Conservation (phyloP, 1,284 basidiomycete genomes). For the Xanthoconium separans region DNA sequence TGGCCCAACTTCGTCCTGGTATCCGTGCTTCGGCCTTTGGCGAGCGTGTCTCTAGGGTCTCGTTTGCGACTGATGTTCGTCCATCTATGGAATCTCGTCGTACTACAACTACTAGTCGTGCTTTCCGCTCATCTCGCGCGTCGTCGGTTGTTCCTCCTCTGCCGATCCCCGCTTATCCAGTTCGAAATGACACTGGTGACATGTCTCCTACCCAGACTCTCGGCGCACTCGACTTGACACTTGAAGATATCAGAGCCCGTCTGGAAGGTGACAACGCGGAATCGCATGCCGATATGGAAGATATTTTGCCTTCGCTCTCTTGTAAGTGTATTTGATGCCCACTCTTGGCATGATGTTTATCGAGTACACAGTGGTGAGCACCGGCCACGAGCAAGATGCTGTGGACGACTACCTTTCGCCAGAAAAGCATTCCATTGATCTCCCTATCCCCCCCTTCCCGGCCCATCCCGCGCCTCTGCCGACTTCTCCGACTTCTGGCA, state of each 20-base stretch:
- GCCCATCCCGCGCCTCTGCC: constrained; percentile 33
- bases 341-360: constrained; percentile 6
- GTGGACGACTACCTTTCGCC: constrained; percentile 46
- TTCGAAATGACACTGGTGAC: constrained; percentile 38
- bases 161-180: constrained; percentile 33
- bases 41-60: constrained; percentile 59
- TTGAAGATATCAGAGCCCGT: constrained; percentile 59
- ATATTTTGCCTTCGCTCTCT: constrained; percentile 61
- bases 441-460: constrained; percentile 35
- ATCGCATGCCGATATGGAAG: constrained; percentile 42
- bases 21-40: constrained; percentile 43
- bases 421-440: constrained; percentile 24
- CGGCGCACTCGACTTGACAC: constrained; percentile 64
- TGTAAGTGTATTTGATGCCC: constrained; percentile 40
- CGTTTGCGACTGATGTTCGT: constrained; percentile 69
- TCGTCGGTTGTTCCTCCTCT: constrained; percentile 53
- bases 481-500: constrained; percentile 39
- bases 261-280: constrained; percentile 29
- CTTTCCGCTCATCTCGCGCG: constrained; percentile 46
- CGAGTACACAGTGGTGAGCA: constrained; percentile 59
- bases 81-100: constrained; percentile 59
- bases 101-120: constrained; percentile 48
- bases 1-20: constrained; percentile 53
- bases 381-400: constrained; percentile 34
- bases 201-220: constrained; percentile 68